A percentile compares a stretch with the other conserved stretches of the same genome.
Evolutionary conservation across 208 protist species (phyloP).

Genomic region (Trypanosoma rangeli): DNA sequence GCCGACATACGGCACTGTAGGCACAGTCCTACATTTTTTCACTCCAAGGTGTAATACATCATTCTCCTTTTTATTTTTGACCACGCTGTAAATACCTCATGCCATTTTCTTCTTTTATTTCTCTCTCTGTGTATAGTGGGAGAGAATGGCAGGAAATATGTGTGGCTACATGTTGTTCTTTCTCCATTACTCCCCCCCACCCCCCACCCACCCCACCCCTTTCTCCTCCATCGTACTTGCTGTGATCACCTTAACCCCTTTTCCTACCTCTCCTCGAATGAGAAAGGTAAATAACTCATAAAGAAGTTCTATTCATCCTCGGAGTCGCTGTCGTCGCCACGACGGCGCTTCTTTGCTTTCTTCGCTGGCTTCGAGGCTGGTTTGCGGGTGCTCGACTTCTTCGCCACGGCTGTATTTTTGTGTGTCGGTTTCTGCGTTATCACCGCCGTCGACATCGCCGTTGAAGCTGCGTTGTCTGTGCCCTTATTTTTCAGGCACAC

Average conservation of each 20-base stretch:
- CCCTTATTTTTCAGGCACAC: slow-evolving; percentile 37
- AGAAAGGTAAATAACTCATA: neutral
- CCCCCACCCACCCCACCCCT: no score
- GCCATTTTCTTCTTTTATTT: neutral
- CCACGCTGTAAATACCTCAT: neutral
- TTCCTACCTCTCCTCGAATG: neutral
- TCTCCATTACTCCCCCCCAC: neutral
- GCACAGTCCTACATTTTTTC: neutral
- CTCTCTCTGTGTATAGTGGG: neutral
- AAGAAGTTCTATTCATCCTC: slow-evolving; percentile 19
- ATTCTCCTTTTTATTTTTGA: neutral
- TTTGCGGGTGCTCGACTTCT: slow-evolving; percentile 9
- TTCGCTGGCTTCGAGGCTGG: slow-evolving; percentile 17
- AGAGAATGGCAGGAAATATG: neutral
- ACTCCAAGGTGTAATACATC: neutral
- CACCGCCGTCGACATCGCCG: slow-evolving; percentile 2
- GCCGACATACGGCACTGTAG: neutral
- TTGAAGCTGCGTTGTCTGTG: neutral
- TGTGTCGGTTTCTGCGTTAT: neutral
- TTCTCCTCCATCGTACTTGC: neutral
- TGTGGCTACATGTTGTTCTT: neutral
- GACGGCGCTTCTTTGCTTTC: slow-evolving; percentile 28
- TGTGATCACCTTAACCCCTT: neutral
- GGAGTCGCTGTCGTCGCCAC: slow-evolving; percentile 22
- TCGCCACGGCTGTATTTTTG: slow-evolving; percentile 14